Base-by-base conservation (phyloP, 2,329 filamentous ascomycete species). In the Bipolaris cookei region DNA sequence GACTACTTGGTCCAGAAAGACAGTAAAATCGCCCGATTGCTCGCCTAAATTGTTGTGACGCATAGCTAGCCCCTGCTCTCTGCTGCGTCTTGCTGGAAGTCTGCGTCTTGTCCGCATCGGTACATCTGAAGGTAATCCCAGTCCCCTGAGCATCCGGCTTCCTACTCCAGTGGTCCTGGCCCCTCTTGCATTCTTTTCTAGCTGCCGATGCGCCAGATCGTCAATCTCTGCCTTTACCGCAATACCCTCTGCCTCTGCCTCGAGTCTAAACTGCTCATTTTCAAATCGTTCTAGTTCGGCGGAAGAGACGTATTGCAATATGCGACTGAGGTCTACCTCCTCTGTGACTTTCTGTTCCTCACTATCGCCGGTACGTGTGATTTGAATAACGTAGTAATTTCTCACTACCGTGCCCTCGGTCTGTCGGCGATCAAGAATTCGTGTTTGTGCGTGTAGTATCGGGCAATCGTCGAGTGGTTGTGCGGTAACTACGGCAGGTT, bases 221-320 rank as follows among this genome's bases (percentile, higher is more conserved):
- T 71, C 66, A 6, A 58, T 56, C n/a, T 71, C 70, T 14, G 47
- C 62, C 11, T 61, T 57, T 28, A 60, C 41, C 3, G 59, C 64
- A 21, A 63, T 51, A 4, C 63, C 67, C 41, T 72, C 65, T 1
- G 67, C 70, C 48, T 71, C 67, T 0, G 68, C 66, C 47, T 74
- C 68, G 8, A 66, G 56, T 7, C 50, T 58, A 53, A 71, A 74
- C 54, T 73, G 67, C 42, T 65, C 66, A 35, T 74, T 73, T 47
- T 76, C 73, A 37, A 64, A 76, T 7, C 70, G 61, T 38, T 75
- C 71, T 6, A 75, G 59, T 59, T 76, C 72, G 10, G 62, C 51
- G 5, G 61, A 63, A 1, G 67, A 71, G 3, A 75, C 71, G 42
- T 68, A 74, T 6, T 68, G 50, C 34, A 74, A 45, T 28, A 76